Percentiles rank a stretch among this genome's conserved stretches.
phyloP scores from a whole-genome alignment of 202 grass and related monocot genomes.

The Setaria italica region DNA sequence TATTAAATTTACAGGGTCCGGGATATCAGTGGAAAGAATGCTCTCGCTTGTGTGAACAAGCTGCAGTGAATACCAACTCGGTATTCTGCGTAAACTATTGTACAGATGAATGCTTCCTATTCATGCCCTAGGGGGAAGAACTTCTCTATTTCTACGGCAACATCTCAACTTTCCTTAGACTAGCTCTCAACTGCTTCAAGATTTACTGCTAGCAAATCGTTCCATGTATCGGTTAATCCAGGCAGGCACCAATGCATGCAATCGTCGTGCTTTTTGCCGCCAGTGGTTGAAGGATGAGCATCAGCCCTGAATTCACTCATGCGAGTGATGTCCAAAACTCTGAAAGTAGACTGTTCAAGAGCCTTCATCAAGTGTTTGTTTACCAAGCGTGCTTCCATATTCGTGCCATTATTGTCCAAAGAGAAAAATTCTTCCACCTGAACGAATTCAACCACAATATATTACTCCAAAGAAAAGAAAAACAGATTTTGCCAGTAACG shows the following conservation, averaged over 20 bases:
- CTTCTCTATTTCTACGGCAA: neutral
- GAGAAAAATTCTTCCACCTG: constrained; percentile 78
- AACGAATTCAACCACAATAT: constrained; percentile 16
- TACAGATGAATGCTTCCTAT: constrained; percentile 6
- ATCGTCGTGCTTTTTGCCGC: constrained; percentile 87
- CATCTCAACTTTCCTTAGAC: neutral
- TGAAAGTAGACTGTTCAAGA: constrained; percentile 63
- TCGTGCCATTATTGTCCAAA: constrained; percentile 72
- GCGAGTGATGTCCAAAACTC: constrained; percentile 65
- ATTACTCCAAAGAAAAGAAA: neutral
- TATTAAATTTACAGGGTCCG: neutral
- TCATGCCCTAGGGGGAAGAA: neutral
- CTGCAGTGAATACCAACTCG: neutral
- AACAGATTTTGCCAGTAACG: constrained; percentile 1
- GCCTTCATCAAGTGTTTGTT: constrained; percentile 67
- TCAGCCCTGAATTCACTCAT: constrained; percentile 96
- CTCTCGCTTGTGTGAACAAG: neutral
- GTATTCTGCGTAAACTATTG: neutral
- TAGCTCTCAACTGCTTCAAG: constrained; percentile 43
- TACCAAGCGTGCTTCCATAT: constrained; percentile 64
- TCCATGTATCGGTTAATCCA: constrained; percentile 87
- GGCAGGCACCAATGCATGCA: constrained; percentile 99
- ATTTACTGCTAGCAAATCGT: constrained; percentile 66
- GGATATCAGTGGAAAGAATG: neutral
- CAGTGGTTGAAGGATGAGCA: constrained; percentile 85